Conservation (phyloP, 148 eudicot species). For the Oxyria digyna region DNA sequence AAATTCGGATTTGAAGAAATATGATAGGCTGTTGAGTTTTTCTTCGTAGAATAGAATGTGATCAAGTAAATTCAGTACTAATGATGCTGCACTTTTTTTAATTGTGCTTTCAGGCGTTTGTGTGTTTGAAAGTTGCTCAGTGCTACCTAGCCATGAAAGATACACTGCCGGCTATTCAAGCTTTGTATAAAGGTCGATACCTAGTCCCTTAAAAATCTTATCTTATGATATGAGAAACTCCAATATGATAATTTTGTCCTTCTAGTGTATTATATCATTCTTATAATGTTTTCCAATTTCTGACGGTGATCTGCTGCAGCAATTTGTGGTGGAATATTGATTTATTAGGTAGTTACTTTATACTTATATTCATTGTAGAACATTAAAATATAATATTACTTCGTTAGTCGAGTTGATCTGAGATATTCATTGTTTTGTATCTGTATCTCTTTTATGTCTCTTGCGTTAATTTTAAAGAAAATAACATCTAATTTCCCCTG, state of each 20-base stretch:
- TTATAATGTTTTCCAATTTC: neutral
- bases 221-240: constrained; percentile 1
- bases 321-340: neutral
- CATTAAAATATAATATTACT: neutral
- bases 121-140: constrained; percentile 52
- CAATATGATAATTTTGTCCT: neutral
- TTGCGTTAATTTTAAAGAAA: neutral
- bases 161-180: constrained; percentile 44
- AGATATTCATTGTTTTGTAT: neutral
- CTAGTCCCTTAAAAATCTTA: neutral
- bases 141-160: constrained; percentile 42
- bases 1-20: neutral
- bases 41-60: neutral
- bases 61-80: neutral
- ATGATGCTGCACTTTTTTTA: neutral
- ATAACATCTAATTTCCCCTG: neutral
- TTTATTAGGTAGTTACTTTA: neutral
- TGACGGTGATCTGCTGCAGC: neutral
- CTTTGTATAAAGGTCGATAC: constrained; percentile 64
- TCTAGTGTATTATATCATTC: neutral
- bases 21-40: neutral
- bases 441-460: neutral
- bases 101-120: constrained; percentile 31
- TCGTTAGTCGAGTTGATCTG: neutral
- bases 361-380: neutral